Base-by-base conservation (phyloP, 2,329 filamentous ascomycete genomes). In the Calycina herbarum region DNA sequence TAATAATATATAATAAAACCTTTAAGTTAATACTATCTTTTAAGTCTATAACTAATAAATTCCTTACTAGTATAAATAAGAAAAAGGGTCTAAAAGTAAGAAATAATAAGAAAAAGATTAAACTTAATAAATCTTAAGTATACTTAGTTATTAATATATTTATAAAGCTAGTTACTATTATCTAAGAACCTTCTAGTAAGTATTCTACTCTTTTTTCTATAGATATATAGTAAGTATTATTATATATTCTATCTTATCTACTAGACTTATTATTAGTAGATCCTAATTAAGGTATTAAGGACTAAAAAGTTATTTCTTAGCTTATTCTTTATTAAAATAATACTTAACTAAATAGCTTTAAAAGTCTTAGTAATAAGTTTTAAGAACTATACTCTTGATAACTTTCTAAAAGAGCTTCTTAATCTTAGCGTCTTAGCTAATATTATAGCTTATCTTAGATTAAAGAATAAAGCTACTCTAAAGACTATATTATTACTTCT, bases 221-320 rank as follows among this genome's bases (percentile, higher is more conserved):
- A 5, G 33, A 5, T 5, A 5, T 35, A 5, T 57, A 66, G 35
- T 45, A 61, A 63, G 67, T 64, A 65, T 63, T 57, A 45, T 17
- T 29, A 59, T 33, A 57, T 8, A 57, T 57, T 57, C 54, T 24
- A 24, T 31, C 27, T 57, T 24, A 57, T 57, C 54, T 57, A 11
- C 27, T 15, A 24, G 27, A 57, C 54, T 24, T 8, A 11, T 24
- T 57, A 57, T 31, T 57, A 6, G 17, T 29, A 35, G 35, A 31
- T 35, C 13, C 24, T 54, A 42, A 62, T 62, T 24, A 54, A 8
- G 13, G 27, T 57, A 60, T 59, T 38, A 64, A 86, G 88, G 0
- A 92, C 89, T 0, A 90, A 90, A 0, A 93, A 93, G 68, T 91
- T 88, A 0, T 90, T 90, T 68, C 82, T 91, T 1, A 90, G 90